A percentile compares a stretch with the other conserved stretches of the same genome.
phyloP scores from a whole-genome alignment of 148 eudicot genomes.

The Chenopodium formosanum region DNA sequence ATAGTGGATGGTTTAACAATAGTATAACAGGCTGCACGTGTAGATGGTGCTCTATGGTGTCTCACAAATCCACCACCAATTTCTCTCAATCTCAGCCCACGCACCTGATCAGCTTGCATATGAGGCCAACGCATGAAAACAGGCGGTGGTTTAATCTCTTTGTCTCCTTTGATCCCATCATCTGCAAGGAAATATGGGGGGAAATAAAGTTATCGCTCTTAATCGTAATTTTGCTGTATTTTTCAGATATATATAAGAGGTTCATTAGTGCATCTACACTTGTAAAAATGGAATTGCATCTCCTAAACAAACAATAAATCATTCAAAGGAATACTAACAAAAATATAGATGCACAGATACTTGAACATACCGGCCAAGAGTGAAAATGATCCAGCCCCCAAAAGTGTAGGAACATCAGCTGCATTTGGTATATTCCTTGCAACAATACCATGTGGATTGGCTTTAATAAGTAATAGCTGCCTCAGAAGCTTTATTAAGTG shows the following conservation, averaged over 20 bases:
- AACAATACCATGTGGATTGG: conserved; percentile 36
- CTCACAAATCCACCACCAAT: conserved; percentile 94
- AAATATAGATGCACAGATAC: conserved; percentile 7
- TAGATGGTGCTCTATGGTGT: conserved; percentile 91
- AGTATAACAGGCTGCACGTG: conserved; percentile 84
- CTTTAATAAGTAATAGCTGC: conserved; percentile 56
- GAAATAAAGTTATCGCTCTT: neutral
- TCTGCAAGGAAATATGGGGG: conserved; percentile 36
- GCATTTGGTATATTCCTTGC: conserved; percentile 66
- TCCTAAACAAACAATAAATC: neutral
- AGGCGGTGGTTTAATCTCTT: conserved; percentile 45
- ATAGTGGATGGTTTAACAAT: conserved; percentile 93
- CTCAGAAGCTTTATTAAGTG: conserved; percentile 90
- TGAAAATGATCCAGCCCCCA: conserved; percentile 91
- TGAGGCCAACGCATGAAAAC: conserved; percentile 90
- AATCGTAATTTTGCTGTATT: neutral
- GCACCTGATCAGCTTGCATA: conserved; percentile 81
- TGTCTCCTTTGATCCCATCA: conserved; percentile 43
- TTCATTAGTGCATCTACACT: neutral
- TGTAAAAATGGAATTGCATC: neutral
- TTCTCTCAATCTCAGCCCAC: conserved; percentile 83
- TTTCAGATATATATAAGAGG: neutral
- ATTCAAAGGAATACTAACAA: neutral
- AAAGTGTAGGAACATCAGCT: conserved; percentile 83
- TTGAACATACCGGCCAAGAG: conserved; percentile 63